Evolutionary conservation across 148 eudicot genomes (phyloP).

Genomic region (Persicaria tinctoria): DNA sequence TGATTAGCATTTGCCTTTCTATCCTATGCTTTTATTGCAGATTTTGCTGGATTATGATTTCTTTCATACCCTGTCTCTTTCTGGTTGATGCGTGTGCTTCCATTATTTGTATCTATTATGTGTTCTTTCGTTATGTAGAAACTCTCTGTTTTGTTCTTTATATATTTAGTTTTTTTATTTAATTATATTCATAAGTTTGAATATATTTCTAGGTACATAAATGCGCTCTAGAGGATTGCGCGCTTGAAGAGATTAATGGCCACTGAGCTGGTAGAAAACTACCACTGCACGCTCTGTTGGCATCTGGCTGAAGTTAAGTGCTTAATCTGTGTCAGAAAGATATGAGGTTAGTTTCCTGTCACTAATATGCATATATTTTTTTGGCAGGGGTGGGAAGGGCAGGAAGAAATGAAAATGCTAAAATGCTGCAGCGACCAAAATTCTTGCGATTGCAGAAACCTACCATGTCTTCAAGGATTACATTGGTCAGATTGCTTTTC

Average conservation of each 20-base stretch:
- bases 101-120: constrained; percentile 44
- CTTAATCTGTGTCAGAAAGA: constrained; percentile 33
- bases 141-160: not conserved
- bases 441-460: constrained; percentile 63
- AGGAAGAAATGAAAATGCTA: constrained; percentile 55
- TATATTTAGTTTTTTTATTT: not conserved
- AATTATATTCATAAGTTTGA: not conserved
- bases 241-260: constrained; percentile 51
- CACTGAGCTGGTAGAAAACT: constrained; percentile 64
- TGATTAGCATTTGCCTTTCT: not conserved
- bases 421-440: constrained; percentile 48
- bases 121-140: not conserved
- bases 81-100: constrained; percentile 23
- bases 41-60: constrained; percentile 71
- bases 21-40: constrained; percentile 32
- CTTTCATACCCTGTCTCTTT: constrained; percentile 72
- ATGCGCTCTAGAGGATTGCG: constrained; percentile 60
- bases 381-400: constrained; percentile 13
- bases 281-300: constrained; percentile 79
- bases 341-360: constrained; percentile 34
- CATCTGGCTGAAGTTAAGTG: constrained; percentile 69
- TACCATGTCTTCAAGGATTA: constrained; percentile 43
- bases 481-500: constrained; percentile 82
- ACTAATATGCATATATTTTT: constrained; percentile 11
- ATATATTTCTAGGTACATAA: constrained; percentile 40